Base-by-base conservation (phyloP, 768 basidiomycete genomes). In the Termitomyces sp. region DNA sequence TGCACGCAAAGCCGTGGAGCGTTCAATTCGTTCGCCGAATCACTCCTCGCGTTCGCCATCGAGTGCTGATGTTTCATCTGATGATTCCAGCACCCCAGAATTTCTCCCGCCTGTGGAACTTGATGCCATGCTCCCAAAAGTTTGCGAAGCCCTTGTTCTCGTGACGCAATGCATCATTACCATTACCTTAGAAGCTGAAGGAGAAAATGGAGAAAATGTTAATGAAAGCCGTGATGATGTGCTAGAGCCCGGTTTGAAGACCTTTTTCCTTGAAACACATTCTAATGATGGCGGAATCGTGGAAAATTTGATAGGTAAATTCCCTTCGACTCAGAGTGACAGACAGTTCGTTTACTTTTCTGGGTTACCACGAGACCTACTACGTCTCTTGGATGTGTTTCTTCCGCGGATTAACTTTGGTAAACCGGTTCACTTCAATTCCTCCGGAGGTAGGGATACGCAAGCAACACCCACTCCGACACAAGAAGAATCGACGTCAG, bases 341-440 rank as follows among this genome's bases (percentile, higher is more conserved):
- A 57, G 38, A 32, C 58, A 35, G 48, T 58, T 16, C 52, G 58
- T 61, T 54, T 37, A 63, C 57, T 59, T 48, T 56, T 53, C 37
- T 61, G 56, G 29, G 32, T 46, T 23, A 21, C n/a, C 37, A 52
- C 37, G 43, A 95, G 94, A 85, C 60, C 75, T 90, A 5, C 79
- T 96, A 16, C 81, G 82, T 14, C 72, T 86, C n/a, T 75, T 95
- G 17, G 89, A 95, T 66, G 57, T 72, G n/a, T 90, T 96, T 66
- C 78, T 95, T 25, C 95, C 94, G 8, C 84, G 92, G 14, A 87
- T 95, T 59, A 86, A 90, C 61, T 89, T 94, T 65, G 86, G 88
- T 43, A 87, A 83, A 69, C 78, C 83, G 2, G 77, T 87, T 19
- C 61, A 62, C 21, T 64, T 63, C 45, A 50, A 29, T 3, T 42